Percentiles rank a stretch among this genome's conserved stretches.
Evolutionary conservation across 225 moss, liverwort and hornwort species (phyloP).

Genomic region (Polytrichum formosum): DNA sequence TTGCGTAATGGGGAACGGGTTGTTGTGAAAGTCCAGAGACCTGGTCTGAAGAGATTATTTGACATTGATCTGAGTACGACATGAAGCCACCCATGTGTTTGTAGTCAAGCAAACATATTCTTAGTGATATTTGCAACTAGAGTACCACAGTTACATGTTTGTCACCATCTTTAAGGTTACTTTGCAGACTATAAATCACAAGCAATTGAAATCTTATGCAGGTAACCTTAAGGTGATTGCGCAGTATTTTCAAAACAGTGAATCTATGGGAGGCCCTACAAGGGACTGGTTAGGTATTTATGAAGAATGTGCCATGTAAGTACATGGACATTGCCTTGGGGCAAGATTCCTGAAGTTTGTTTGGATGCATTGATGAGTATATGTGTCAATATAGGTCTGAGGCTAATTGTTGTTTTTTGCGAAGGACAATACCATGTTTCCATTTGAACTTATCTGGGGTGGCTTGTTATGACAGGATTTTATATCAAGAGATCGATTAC

Average conservation of each 20-base stretch:
- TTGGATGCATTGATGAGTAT: no score
- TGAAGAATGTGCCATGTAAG: conserved; percentile 92
- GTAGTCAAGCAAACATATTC: no score
- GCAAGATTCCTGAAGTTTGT: not conserved
- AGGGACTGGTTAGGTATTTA: conserved; percentile 95
- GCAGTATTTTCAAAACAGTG: conserved; percentile 91
- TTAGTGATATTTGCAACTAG: no score
- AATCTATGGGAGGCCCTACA: conserved; percentile 85
- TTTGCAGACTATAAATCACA: no score
- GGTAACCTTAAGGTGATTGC: conserved; percentile 90
- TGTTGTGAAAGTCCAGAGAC: conserved; percentile 94
- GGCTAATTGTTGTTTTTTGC: not conserved
- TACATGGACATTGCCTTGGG: not conserved
- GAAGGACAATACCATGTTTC: not conserved
- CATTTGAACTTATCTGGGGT: not conserved
- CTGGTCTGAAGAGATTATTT: conserved; percentile 87
- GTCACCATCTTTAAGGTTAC: no score
- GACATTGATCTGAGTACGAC: conserved; percentile 90
- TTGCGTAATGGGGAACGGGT: conserved; percentile 87
- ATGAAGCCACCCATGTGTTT: not conserved
- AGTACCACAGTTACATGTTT: no score
- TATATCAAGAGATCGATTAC: conserved; percentile 98
- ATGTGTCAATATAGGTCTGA: not conserved
- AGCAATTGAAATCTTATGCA: conserved; percentile 22
- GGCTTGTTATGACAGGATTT: conserved; percentile 50